Evolutionary conservation across 1,284 basidiomycete genomes (phyloP), one percentile per base, ranked within the genome.

Genomic region (Apiotrichum sp.): DNA sequence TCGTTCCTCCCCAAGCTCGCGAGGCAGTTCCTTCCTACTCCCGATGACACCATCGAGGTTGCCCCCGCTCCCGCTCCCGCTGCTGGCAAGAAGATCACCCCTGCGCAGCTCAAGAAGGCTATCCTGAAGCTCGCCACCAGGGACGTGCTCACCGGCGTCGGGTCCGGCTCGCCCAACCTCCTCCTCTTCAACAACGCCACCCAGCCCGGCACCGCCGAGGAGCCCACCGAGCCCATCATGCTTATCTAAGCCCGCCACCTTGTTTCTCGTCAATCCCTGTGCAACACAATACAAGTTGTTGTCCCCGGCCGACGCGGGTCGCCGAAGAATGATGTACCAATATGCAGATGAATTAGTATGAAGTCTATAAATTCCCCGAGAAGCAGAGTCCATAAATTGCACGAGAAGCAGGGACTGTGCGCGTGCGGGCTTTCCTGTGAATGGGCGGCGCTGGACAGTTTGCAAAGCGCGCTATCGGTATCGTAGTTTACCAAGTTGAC

Each of bases 171-270:
- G 2, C 79, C 82, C 56, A 91, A 92, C 78, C 65, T 85, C 66
- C 78, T 91, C 67, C 81, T 88, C 55, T 90, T 84, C 80, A 92
- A 90, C 81, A 91, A 91, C 66, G 86, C 83, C n/a, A 89, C 86
- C 45, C 22, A 22, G 22, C 22, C 22, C 22, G 22, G 22, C 22
- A 22, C 22, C 22, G 22, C 22, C 22, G 22, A 22, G 22, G 22
- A 22, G 22, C 22, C 22, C 22, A 22, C 22, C 22, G 29, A 9
- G 33, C 33, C 45, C 45, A 3, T 14, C 14, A 14, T 16, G 13
- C 29, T 35, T 34, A 47, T 47, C 14, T 47, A 36, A 45, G 5
- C 16, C 44, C 8, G 6, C 11, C 31, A 45, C 8, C 7, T 45
- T 13, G 13, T 31, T 33, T 45, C 6, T 32, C 40, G 40, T 16